Percentiles rank a stretch among this genome's conserved stretches.
Evolutionary conservation across 2,329 filamentous ascomycete genomes (phyloP).

Genomic region (Alternaria arborescens): DNA sequence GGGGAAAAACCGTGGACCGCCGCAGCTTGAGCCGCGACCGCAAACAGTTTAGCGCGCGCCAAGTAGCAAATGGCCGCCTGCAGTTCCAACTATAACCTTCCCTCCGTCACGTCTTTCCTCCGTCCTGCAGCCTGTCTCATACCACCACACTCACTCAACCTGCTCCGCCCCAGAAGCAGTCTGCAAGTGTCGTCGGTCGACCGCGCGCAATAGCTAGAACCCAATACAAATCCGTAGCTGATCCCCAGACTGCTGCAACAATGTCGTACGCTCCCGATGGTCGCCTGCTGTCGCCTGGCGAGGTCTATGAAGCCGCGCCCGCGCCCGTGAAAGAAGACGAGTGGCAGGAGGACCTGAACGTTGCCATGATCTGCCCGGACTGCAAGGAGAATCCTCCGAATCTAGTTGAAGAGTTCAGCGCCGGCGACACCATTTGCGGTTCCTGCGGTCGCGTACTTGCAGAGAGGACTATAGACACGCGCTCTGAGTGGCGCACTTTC

Average conservation of each 20-base stretch:
- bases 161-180: constrained; percentile 24
- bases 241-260: constrained; percentile 13
- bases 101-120: constrained; percentile 1
- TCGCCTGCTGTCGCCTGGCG: constrained; percentile 55
- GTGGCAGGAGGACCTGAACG: constrained; percentile 87
- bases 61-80: constrained; percentile 17
- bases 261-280: constrained; percentile 48
- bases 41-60: constrained; percentile 28
- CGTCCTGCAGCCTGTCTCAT: constrained; percentile 25
- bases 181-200: constrained; percentile 20
- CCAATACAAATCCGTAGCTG: constrained; percentile 18
- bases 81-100: constrained; percentile 5
- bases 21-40: constrained; percentile 32
- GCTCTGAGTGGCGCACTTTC: constrained; percentile 98
- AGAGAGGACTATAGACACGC: constrained; percentile 90
- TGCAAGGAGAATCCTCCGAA: constrained; percentile 94
- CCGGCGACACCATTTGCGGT: constrained; percentile 89
- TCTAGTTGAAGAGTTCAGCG: constrained; percentile 89
- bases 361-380: constrained; percentile 83
- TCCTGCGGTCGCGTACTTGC: constrained; percentile 91
- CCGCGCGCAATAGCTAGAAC: constrained; percentile 26
- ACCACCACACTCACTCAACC: constrained; percentile 29
- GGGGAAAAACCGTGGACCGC: constrained; percentile 28
- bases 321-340: constrained; percentile 49
- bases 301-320: constrained; percentile 51